These are phyloP conservation scores for Secale cereale DNA, from an alignment of 176 grass and related monocot genomes.

Conservation along the genomic window DNA sequence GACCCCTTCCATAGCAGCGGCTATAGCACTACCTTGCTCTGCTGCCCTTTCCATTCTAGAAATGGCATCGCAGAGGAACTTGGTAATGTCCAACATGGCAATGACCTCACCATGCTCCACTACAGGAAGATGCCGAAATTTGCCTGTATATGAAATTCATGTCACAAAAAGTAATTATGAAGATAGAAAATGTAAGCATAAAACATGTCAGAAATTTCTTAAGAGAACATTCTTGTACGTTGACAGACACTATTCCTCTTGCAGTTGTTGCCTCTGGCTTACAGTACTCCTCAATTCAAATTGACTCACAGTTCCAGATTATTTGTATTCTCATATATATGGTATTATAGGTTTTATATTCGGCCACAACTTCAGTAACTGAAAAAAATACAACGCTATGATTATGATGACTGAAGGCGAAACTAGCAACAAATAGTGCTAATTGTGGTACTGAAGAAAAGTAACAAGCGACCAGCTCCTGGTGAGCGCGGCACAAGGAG, in stretches of 20 bases:
- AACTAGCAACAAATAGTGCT: not conserved
- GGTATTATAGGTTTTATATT: not conserved
- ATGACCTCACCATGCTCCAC: slow-evolving; percentile 80
- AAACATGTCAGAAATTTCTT: not conserved
- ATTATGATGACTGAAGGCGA: not conserved
- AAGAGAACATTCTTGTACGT: not conserved
- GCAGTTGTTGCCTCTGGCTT: not conserved
- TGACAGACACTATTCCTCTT: too few species aligned
- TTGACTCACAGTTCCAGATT: not conserved
- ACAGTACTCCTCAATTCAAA: not conserved
- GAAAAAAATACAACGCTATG: not conserved
- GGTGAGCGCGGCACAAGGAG: too few species aligned
- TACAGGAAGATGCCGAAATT: slow-evolving; percentile 91
- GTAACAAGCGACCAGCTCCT: too few species aligned
- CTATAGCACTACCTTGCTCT: slow-evolving; percentile 69
- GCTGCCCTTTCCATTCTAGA: slow-evolving; percentile 89
- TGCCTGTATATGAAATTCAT: slow-evolving; percentile 42
- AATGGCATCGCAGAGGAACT: slow-evolving; percentile 80
- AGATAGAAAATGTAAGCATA: not conserved
- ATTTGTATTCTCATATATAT: not conserved
- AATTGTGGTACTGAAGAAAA: not conserved
- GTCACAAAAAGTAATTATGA: not conserved
- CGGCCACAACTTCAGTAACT: not conserved
- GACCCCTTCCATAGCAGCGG: slow-evolving; percentile 71
- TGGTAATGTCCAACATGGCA: slow-evolving; percentile 83